phyloP scores from a whole-genome alignment of 805 yeast genomes.

The Metschnikowia chrysomelidarum region DNA sequence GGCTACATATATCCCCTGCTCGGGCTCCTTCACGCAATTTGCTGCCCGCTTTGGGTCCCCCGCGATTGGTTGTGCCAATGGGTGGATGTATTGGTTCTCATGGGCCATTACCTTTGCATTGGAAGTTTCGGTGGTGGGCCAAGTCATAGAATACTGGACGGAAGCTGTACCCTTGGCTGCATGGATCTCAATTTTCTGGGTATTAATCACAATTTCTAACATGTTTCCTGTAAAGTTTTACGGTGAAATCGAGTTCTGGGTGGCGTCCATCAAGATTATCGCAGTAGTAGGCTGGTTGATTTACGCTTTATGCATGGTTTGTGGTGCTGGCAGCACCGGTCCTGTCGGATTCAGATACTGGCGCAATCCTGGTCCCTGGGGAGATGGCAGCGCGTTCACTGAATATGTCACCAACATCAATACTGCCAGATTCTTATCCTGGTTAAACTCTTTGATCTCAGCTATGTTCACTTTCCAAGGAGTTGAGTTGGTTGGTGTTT shows the following conservation, averaged over 20 bases:
- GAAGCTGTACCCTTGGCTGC: conserved; percentile 65
- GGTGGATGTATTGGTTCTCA: conserved; percentile 74
- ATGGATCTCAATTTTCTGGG: conserved; percentile 69
- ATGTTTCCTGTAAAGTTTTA: conserved; percentile 66
- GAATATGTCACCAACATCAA: conserved; percentile 37
- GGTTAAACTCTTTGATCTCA: conserved; percentile 64
- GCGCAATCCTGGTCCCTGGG: conserved; percentile 79
- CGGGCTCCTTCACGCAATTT: conserved; percentile 69
- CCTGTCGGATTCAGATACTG: conserved; percentile 79
- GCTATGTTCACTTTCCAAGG: conserved; percentile 85
- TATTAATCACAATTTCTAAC: conserved; percentile 51
- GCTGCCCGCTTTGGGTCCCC: conserved; percentile 66
- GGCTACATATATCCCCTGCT: conserved; percentile 74
- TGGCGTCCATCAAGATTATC: conserved; percentile 62
- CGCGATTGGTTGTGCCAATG: conserved; percentile 70
- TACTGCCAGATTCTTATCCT: conserved; percentile 64
- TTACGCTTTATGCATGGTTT: conserved; percentile 66
- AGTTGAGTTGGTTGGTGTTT: conserved; percentile 70
- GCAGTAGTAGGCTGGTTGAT: conserved; percentile 71
- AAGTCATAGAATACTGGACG: conserved; percentile 63
- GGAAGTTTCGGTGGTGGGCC: conserved; percentile 71
- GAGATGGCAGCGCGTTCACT: conserved; percentile 50
- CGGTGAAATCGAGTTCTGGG: conserved; percentile 78
- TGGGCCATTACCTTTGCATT: conserved; percentile 78
- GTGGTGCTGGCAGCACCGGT: conserved; percentile 69